A percentile compares a stretch with the other conserved stretches of the same genome.
Evolutionary conservation across 2,329 filamentous ascomycete genomes (phyloP).

Genomic region (Hypoxylon sp.): DNA sequence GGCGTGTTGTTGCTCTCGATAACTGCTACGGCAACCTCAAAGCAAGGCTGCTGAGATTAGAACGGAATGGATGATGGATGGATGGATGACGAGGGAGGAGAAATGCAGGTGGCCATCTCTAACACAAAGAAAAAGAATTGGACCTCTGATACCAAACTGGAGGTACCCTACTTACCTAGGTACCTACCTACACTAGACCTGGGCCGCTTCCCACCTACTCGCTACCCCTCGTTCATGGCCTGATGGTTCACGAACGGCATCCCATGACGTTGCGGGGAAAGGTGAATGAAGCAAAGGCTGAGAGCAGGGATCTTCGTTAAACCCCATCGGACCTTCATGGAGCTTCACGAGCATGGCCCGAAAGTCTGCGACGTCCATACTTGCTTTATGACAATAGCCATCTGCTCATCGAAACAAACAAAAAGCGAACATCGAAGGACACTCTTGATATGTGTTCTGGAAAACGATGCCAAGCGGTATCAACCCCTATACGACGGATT

Average conservation of each 20-base stretch:
- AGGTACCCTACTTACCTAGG: constrained; percentile 7
- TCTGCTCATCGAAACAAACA: neutral
- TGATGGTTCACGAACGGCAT: constrained; percentile 38
- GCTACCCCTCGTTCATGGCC: constrained; percentile 40
- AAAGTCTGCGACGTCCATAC: neutral
- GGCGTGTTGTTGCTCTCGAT: constrained; percentile 1
- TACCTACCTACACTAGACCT: constrained; percentile 18
- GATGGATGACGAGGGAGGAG: constrained; percentile 33
- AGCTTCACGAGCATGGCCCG: constrained; percentile 5
- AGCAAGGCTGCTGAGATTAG: constrained; percentile 15
- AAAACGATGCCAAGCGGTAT: neutral
- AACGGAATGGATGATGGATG: constrained; percentile 14
- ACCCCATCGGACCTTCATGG: constrained; percentile 21
- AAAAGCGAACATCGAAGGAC: neutral
- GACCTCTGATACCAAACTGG: constrained; percentile 13
- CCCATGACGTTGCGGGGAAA: constrained; percentile 41
- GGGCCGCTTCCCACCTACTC: constrained; percentile 15
- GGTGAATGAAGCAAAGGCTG: constrained; percentile 24
- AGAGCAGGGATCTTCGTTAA: constrained; percentile 28
- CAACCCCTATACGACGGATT: neutral
- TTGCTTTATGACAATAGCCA: neutral
- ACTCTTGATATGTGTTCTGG: neutral
- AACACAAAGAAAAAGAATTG: constrained; percentile 36
- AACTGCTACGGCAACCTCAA: constrained; percentile 12
- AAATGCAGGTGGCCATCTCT: constrained; percentile 23